Evolutionary conservation across 805 yeast species (phyloP), one percentile per base, ranked within the genome.

Genomic region (Candida orba): DNA sequence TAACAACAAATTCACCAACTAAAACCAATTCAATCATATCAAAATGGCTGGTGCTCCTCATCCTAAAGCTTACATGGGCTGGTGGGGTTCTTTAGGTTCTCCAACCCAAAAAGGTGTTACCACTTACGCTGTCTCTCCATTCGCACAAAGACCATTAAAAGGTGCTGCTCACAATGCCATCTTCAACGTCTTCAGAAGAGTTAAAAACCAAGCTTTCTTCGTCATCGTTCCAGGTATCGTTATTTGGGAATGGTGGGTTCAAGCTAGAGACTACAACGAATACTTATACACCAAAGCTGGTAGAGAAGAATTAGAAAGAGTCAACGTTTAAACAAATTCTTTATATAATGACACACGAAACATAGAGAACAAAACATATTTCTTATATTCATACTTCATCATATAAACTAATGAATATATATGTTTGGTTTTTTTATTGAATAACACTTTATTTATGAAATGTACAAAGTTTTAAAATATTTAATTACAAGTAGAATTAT

Each of bases 261-360:
- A 74, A 63, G 90, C 95, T 54, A 81, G 88, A 72, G 89, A 84
- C 64, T 89, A 89, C 79, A 86, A 91, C 71, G 91, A 81, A 65
- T 90, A 73, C 79, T 77, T 91, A 66, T 91, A 91, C 78, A 89
- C 97, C 69, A 91, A 91, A 77, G 98, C 86, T 53, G 99, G 99
- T 67, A 87, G 90, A 74, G 91, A 84, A 75, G 96, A 91, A 65
- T 78, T 91, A 63, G 91, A 77, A 67, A 80, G 78, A 67, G 71
- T 68, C 44, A 69, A 67, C 55, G 70, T 63, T 43, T 67, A 58
- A 58, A 32, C 46, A 18, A 39, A 40, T 31, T 18, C 13, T 20
- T 12, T 17, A 12, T 5, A 40, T 34, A 20, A n/a, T 34, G 34
- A 34, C 37, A 34, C 14, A 31, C 27, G 22, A 20, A 20, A 20